These are phyloP conservation scores for Phlebopus sp. DNA, from an alignment of 1,284 basidiomycete genomes.

Conservation along the genomic window DNA sequence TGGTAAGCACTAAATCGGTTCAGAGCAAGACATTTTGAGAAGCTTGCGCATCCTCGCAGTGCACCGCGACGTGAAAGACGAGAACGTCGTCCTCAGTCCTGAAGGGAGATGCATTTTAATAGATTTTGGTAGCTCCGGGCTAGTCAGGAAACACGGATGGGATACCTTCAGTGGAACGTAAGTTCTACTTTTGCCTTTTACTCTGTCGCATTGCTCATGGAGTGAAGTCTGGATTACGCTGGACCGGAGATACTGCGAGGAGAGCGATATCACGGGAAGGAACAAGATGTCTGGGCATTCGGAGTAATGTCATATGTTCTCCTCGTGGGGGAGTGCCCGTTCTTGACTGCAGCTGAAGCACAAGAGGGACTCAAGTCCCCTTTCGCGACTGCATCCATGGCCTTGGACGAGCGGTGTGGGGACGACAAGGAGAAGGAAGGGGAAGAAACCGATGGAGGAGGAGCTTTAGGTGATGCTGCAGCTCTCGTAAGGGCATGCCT, in stretches of 20 bases:
- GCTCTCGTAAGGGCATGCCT: slow-evolving; percentile 79
- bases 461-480: slow-evolving; percentile 77
- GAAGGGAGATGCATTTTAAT: slow-evolving; percentile 85
- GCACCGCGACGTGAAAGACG: slow-evolving; percentile 98
- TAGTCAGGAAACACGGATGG: slow-evolving; percentile 83
- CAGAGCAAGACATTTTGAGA: slow-evolving; percentile 3
- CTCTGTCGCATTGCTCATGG: slow-evolving; percentile 4
- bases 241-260: slow-evolving; percentile 96
- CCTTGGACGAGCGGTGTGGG: slow-evolving; percentile 71
- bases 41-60: slow-evolving; percentile 47
- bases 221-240: slow-evolving; percentile 85
- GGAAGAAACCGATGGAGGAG: slow-evolving; percentile 75
- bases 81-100: slow-evolving; percentile 86
- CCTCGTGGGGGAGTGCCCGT: slow-evolving; percentile 93
- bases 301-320: slow-evolving; percentile 98
- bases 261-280: slow-evolving; percentile 92
- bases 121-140: slow-evolving; percentile 93
- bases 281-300: slow-evolving; percentile 98
- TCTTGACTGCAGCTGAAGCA: slow-evolving; percentile 82
- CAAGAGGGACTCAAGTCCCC: slow-evolving; percentile 76
- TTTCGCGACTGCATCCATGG: slow-evolving; percentile 68
- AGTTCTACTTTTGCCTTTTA: slow-evolving; percentile 36
- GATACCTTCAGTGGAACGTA: slow-evolving; percentile 95
- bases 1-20: slow-evolving; percentile 43
- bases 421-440: slow-evolving; percentile 70